Evolutionary conservation across 2,329 filamentous ascomycete genomes (phyloP).

Genomic region (Xylariaceae sp.): DNA sequence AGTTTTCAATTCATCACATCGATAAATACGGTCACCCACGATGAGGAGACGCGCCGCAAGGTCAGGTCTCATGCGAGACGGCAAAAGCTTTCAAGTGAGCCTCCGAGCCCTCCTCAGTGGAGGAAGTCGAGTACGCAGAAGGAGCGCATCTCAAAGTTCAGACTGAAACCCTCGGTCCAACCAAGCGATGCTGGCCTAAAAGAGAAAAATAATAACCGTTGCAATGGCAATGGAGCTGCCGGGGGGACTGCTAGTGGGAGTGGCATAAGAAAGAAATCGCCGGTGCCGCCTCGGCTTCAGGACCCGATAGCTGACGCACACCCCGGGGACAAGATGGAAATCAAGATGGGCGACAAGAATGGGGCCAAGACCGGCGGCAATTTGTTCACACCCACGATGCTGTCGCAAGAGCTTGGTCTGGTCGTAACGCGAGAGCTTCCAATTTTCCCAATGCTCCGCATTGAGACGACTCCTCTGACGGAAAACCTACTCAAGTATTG

Average conservation of each 20-base stretch:
- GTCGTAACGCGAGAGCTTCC: slow-evolving; percentile 29
- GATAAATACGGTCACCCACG: slow-evolving; percentile 31
- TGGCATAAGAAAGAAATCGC: slow-evolving; percentile 4
- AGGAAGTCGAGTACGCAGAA: slow-evolving; percentile 28
- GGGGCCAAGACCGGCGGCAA: too few species aligned
- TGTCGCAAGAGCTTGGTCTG: slow-evolving; percentile 27
- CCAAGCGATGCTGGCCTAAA: slow-evolving; percentile 2
- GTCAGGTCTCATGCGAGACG: slow-evolving; percentile 31
- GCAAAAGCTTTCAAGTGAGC: slow-evolving; percentile 28
- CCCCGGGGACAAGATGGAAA: slow-evolving; percentile 5
- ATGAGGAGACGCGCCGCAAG: slow-evolving; percentile 32
- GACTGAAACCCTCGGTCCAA: slow-evolving; percentile 21
- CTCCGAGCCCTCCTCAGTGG: slow-evolving; percentile 17
- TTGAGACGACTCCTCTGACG: slow-evolving; percentile 31
- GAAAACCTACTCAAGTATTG: slow-evolving; percentile 31
- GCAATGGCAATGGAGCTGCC: too few species aligned
- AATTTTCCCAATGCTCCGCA: slow-evolving; percentile 28
- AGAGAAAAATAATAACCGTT: too few species aligned
- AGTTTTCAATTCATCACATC: slow-evolving; percentile 33
- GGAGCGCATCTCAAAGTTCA: slow-evolving; percentile 31
- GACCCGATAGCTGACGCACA: neutral
- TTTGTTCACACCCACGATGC: slow-evolving; percentile 23
- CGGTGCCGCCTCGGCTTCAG: slow-evolving; percentile 3
- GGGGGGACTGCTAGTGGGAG: slow-evolving; percentile 4
- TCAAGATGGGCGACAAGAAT: too few species aligned